Base-by-base conservation (phyloP, 2,329 filamentous ascomycete genomes). In the Ascomycota sp. region DNA sequence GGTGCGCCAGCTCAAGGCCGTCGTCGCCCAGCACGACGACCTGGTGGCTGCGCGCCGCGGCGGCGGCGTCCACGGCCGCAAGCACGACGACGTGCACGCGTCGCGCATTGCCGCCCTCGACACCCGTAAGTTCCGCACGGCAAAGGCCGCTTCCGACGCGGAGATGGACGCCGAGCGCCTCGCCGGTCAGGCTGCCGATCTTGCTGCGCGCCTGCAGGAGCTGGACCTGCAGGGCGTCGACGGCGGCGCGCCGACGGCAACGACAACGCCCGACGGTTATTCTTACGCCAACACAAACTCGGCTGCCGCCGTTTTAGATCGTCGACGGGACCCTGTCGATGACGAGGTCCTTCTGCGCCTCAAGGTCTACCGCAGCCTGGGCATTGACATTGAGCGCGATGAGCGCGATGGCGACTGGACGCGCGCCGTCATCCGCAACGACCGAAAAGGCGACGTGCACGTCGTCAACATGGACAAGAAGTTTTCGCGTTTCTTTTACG, bases 131-230 rank as follows among this genome's bases (percentile, higher is more conserved):
- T 95, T 95, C 56, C 75, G 83, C 41, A 75, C 82, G 33, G 86
- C 86, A n/a, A 95, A 95, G 53, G 72, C 79, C 11, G 82, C 80
- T 0, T 76, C 70, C 2, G 86, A 95, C 48, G 61, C 89, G 6
- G 85, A 94, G 57, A 83, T 86, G 46, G 89, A 98, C 56, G 78
- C 79, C n/a, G 86, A 95, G 59, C 66, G 86, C n/a, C 59, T 95
- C 27, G 73, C 79, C 33, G 69, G 71, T 5, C 80, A 91, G 51
- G 57, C 82, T 5, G 77, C 74, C 10, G 70, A 85, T 43, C 57
- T 94, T 33, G 70, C 72, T 36, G 73, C 73, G 26, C 65, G 76
- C 8, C 56, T 94, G 43, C 74, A 78, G 28, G 82, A 91, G 50
- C 56, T 95, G 27, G 86, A 95, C 47, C 60, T 77, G 32, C 82